These are phyloP conservation scores for Diaporthe batatas DNA, from an alignment of 2,329 filamentous ascomycete genomes.

Conservation along the genomic window DNA sequence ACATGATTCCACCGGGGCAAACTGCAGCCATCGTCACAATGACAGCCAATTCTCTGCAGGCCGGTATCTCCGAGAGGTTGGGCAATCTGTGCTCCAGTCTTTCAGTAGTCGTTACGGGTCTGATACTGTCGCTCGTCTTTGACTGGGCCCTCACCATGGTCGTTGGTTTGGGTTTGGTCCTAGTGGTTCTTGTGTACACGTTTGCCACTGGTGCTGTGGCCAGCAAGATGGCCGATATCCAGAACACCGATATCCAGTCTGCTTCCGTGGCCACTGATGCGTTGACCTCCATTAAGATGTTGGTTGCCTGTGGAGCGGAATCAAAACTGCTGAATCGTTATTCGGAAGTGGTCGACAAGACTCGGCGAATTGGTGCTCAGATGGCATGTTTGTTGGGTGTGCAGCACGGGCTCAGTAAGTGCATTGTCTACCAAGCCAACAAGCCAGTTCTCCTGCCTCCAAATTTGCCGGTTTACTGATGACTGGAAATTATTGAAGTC, in stretches of 20 bases:
- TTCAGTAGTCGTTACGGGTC: slow-evolving; percentile 64
- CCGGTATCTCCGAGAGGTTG: slow-evolving; percentile 73
- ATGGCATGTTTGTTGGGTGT: slow-evolving; percentile 63
- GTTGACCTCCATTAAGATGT: slow-evolving; percentile 59
- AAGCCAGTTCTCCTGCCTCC: too few species aligned
- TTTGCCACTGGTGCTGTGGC: slow-evolving; percentile 68
- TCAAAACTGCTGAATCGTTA: slow-evolving; percentile 67
- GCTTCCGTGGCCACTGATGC: slow-evolving; percentile 70
- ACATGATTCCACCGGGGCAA: slow-evolving; percentile 68
- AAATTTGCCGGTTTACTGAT: not conserved
- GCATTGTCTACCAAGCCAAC: too few species aligned
- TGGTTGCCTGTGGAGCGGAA: slow-evolving; percentile 73
- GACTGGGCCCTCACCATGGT: slow-evolving; percentile 72
- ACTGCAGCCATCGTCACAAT: slow-evolving; percentile 74
- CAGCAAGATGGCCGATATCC: slow-evolving; percentile 60
- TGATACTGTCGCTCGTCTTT: slow-evolving; percentile 67
- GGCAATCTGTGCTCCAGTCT: slow-evolving; percentile 68
- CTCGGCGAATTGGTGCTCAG: slow-evolving; percentile 60
- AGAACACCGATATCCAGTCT: slow-evolving; percentile 67
- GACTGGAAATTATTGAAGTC: not conserved
- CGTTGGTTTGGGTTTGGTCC: slow-evolving; percentile 68
- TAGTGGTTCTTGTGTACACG: slow-evolving; percentile 64
- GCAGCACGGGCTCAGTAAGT: slow-evolving; percentile 65
- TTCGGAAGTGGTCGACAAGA: slow-evolving; percentile 65
- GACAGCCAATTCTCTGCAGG: slow-evolving; percentile 71